Evolutionary conservation across 768 basidiomycete genomes (phyloP).

Genomic region (Phanerochaete carnosa): DNA sequence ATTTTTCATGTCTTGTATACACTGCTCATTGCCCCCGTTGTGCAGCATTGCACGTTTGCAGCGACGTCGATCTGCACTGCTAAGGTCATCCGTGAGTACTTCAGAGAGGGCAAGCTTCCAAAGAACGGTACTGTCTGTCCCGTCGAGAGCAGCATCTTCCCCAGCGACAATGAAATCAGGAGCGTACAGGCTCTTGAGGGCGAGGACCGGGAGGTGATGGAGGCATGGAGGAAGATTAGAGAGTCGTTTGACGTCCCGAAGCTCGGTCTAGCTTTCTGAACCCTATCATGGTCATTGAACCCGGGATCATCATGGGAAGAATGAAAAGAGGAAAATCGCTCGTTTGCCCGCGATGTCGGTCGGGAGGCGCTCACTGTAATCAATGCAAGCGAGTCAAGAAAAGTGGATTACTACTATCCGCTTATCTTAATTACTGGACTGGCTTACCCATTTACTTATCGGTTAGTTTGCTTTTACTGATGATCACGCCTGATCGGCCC

Average conservation of each 20-base stretch:
- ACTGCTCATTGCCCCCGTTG: neutral
- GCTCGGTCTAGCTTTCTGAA: too few relatives aligned
- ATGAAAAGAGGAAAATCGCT: too few relatives aligned
- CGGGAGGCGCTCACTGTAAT: too few relatives aligned
- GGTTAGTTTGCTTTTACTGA: too few relatives aligned
- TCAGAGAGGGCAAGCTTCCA: constrained; percentile 23
- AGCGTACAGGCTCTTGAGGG: neutral
- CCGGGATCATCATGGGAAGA: too few relatives aligned
- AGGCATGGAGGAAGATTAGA: neutral
- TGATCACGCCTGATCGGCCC: too few relatives aligned
- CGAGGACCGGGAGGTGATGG: neutral
- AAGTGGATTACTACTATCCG: too few relatives aligned
- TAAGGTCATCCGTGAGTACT: constrained; percentile 22
- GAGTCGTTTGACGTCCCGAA: neutral
- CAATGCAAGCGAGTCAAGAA: too few relatives aligned
- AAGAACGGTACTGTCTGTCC: constrained; percentile 21
- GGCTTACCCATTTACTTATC: too few relatives aligned
- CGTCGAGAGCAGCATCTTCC: constrained; percentile 5
- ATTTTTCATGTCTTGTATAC: neutral
- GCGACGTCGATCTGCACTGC: constrained; percentile 15
- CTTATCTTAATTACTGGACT: too few relatives aligned
- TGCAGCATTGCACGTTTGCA: neutral
- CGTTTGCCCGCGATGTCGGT: too few relatives aligned
- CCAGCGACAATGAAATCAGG: neutral
- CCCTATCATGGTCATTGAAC: too few relatives aligned